These are phyloP conservation scores for Schwanniomyces polymorphus DNA, from an alignment of 805 yeast genomes.

Conservation along the genomic window DNA sequence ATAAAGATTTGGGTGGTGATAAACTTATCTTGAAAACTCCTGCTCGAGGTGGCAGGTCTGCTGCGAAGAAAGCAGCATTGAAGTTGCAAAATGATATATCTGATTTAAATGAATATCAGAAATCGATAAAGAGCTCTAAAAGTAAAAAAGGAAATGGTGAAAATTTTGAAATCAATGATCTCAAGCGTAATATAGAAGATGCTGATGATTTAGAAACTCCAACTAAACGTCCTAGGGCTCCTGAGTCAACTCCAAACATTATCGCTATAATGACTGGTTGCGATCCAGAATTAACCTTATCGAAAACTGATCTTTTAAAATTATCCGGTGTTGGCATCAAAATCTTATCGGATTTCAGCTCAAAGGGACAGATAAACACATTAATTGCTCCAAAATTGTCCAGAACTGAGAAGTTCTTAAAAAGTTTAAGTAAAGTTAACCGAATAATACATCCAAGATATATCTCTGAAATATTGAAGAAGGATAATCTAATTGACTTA, in stretches of 20 bases:
- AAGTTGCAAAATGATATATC: constrained; percentile 69
- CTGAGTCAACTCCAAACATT: constrained; percentile 25
- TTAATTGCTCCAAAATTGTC: constrained; percentile 79
- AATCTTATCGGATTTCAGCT: constrained; percentile 43
- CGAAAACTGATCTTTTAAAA: constrained; percentile 41
- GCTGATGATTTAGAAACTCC: neutral
- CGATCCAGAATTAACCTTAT: constrained; percentile 42
- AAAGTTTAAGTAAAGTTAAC: constrained; percentile 59
- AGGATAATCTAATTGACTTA: constrained; percentile 7
- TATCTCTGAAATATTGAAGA: constrained; percentile 42
- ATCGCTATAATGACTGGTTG: constrained; percentile 67
- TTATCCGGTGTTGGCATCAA: constrained; percentile 59
- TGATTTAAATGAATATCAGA: constrained; percentile 63
- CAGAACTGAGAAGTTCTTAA: constrained; percentile 84
- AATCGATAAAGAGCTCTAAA: constrained; percentile 43
- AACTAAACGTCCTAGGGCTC: constrained; percentile 11
- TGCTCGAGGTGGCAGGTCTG: constrained; percentile 44
- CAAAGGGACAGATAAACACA: constrained; percentile 42
- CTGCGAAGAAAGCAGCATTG: constrained; percentile 64
- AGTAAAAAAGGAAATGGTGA: constrained; percentile 41
- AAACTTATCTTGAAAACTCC: neutral
- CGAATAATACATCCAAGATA: constrained; percentile 57
- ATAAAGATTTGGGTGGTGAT: too few relatives aligned
- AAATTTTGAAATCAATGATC: constrained; percentile 22
- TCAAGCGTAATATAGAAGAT: neutral